A percentile compares a stretch with the other conserved stretches of the same genome.
Conservation (phyloP, 306 rosid species). For the Senna tora region DNA sequence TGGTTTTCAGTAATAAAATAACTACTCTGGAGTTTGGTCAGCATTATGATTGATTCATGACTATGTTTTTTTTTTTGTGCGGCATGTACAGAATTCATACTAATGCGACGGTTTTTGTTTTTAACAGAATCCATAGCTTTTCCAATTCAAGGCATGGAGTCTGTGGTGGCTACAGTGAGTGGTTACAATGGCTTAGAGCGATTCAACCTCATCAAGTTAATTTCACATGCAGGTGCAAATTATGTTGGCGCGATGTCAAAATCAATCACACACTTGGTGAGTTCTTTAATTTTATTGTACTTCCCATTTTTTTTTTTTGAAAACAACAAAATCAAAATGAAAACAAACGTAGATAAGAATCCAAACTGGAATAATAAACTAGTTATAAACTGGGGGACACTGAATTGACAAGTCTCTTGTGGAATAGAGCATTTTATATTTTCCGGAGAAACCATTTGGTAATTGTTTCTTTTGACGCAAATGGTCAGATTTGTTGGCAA, state of each 20-base stretch:
- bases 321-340: not conserved
- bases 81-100: not conserved
- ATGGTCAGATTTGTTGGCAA: conserved; percentile 72
- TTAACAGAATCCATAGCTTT: conserved; percentile 29
- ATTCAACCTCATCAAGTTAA: conserved; percentile 74
- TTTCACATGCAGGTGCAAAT: conserved; percentile 65
- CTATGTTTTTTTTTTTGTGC: no score
- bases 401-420: not conserved
- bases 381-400: not conserved
- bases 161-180: conserved; percentile 77
- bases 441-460: not conserved
- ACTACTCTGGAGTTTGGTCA: not conserved
- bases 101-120: conserved; percentile 8
- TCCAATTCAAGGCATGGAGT: conserved; percentile 68
- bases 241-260: conserved; percentile 73
- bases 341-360: not conserved
- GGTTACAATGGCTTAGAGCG: conserved; percentile 80
- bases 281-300: conserved; percentile 28
- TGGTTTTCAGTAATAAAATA: not conserved
- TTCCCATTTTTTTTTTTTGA: not conserved
- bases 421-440: conserved; percentile 4
- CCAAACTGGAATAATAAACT: not conserved
- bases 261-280: conserved; percentile 79
- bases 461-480: conserved; percentile 20
- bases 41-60: not conserved